Conservation (phyloP, 2,329 filamentous ascomycete genomes). For the Sporothrix protearum region DNA sequence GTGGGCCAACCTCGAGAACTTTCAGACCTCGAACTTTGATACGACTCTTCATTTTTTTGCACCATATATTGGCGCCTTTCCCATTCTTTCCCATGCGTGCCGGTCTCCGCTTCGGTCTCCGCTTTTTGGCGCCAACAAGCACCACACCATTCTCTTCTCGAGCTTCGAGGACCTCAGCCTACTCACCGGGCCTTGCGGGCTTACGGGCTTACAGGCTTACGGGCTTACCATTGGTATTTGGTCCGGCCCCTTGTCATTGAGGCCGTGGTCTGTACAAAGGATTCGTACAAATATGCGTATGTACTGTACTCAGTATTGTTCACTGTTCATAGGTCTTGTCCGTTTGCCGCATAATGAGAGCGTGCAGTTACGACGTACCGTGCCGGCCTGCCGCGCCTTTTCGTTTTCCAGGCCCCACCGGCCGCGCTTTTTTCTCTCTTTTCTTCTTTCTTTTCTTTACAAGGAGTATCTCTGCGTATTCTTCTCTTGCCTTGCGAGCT, state of each 20-base stretch:
- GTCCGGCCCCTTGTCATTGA: neutral
- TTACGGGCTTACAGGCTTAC: constrained; percentile 9
- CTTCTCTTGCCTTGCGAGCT: neutral
- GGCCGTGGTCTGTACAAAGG: neutral
- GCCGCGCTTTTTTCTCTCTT: neutral
- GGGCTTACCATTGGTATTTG: constrained; percentile 1
- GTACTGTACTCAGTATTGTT: too few species aligned
- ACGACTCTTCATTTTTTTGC: too few species aligned
- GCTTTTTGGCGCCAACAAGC: neutral
- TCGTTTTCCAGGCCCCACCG: neutral
- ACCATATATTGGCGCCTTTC: neutral
- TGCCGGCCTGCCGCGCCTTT: neutral
- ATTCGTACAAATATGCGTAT: too few species aligned
- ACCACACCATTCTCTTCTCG: neutral
- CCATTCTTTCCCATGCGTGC: neutral
- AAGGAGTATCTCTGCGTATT: too few species aligned
- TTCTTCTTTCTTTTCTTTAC: neutral
- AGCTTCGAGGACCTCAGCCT: neutral
- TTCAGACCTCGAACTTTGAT: neutral
- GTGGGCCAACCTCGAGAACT: too few species aligned
- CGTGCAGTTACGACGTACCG: neutral
- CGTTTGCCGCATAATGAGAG: neutral
- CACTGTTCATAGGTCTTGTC: too few species aligned
- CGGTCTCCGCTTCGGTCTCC: constrained; percentile 15
- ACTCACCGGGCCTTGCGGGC: neutral